A percentile compares a stretch with the other conserved stretches of the same genome.
Evolutionary conservation across 768 basidiomycete species (phyloP).

Genomic region (Filobasidium floriforme): DNA sequence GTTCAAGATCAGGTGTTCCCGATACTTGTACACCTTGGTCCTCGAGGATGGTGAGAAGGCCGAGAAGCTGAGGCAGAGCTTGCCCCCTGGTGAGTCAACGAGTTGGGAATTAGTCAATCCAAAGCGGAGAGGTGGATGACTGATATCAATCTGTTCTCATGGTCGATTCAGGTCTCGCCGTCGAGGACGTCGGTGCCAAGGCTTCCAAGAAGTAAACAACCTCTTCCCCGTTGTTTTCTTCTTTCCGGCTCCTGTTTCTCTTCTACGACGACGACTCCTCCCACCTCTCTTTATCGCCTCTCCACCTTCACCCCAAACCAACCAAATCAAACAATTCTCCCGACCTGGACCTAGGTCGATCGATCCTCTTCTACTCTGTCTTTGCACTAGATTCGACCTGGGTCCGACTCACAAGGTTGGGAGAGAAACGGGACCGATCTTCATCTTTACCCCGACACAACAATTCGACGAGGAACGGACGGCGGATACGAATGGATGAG

Average conservation of each 20-base stretch:
- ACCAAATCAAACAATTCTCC: too few species aligned
- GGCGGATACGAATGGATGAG: too few species aligned
- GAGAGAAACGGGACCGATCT: too few species aligned
- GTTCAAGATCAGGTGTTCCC: slow-evolving; percentile 96
- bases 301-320: too few species aligned
- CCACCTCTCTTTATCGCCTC: too few species aligned
- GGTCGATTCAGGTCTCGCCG: slow-evolving; percentile 10
- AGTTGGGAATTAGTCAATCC: not conserved
- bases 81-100: slow-evolving; percentile 74
- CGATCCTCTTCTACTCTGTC: too few species aligned
- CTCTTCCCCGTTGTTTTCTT: not conserved
- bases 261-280: too few species aligned
- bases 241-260: not conserved
- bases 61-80: slow-evolving; percentile 87
- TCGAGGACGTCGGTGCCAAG: slow-evolving; percentile 15
- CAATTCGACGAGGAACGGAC: too few species aligned
- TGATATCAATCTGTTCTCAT: not conserved
- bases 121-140: not conserved
- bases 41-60: slow-evolving; percentile 97
- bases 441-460: too few species aligned
- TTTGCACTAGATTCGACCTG: too few species aligned
- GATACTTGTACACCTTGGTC: slow-evolving; percentile 78
- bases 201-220: slow-evolving; percentile 12
- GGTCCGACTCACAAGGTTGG: too few species aligned
- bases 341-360: too few species aligned